Conservation (phyloP, 352 stramenopile species). For the Phytopythium helicoides region DNA sequence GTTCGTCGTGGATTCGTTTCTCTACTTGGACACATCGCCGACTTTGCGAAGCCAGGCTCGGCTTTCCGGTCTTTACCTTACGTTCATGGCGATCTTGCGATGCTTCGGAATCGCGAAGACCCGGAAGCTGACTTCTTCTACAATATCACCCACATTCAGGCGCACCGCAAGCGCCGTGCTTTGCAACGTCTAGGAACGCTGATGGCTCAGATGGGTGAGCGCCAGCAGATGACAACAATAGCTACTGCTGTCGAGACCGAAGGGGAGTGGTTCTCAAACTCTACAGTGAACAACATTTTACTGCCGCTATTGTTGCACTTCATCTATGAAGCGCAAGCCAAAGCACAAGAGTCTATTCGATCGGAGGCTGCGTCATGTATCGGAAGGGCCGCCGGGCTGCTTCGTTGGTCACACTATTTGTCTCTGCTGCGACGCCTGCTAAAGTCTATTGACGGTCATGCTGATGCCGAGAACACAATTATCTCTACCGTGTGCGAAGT, state of each 20-base stretch:
- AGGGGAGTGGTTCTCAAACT: slow-evolving; percentile 69
- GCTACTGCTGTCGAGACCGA: slow-evolving; percentile 11
- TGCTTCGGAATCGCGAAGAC: slow-evolving; percentile 81
- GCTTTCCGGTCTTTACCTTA: slow-evolving; percentile 23
- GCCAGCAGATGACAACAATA: slow-evolving; percentile 2
- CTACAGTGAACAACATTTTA: slow-evolving; percentile 92
- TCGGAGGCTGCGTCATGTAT: slow-evolving; percentile 92
- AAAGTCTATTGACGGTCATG: slow-evolving; percentile 89
- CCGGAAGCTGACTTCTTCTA: slow-evolving; percentile 98
- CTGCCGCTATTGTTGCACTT: slow-evolving; percentile 96
- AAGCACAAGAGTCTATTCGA: slow-evolving; percentile 91
- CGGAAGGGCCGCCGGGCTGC: slow-evolving; percentile 85
- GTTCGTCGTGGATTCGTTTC: slow-evolving; percentile 83
- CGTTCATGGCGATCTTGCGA: slow-evolving; percentile 61
- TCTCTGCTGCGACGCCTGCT: slow-evolving; percentile 90
- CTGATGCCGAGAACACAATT: slow-evolving; percentile 91
- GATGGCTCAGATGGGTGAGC: slow-evolving; percentile 70
- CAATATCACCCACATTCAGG: slow-evolving; percentile 98
- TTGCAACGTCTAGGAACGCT: slow-evolving; percentile 88
- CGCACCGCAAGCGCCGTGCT: slow-evolving; percentile 92
- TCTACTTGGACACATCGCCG: slow-evolving; percentile 70
- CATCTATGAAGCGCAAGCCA: slow-evolving; percentile 94
- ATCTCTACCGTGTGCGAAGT: slow-evolving; percentile 92
- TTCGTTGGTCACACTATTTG: slow-evolving; percentile 98
- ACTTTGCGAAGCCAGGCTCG: slow-evolving; percentile 19